Base-by-base conservation (phyloP, 352 stramenopile species). In the Phytopythium vexans region DNA sequence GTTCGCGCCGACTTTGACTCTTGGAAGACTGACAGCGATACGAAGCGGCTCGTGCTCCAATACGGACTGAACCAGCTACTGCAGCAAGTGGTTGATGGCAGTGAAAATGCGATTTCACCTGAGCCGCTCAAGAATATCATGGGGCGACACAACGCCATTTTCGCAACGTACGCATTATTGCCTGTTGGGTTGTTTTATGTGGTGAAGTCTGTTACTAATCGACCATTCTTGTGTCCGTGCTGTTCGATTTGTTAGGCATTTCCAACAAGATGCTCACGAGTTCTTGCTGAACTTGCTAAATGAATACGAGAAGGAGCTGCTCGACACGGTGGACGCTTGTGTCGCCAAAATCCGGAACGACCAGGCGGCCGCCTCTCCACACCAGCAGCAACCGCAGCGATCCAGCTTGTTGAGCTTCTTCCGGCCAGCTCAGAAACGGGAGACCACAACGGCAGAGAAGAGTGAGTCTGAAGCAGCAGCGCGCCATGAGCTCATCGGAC, bases 211-310 rank as follows among this genome's bases (percentile, higher is more conserved):
- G 6, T 14, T 38, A 36, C 42, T 58, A 55, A 69, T 41, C 8
- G 8, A 54, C 52, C 14, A 42, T 32, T 72, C 16, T 51, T 8
- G 1, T 58, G 15, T 38, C 8, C 21, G 36, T 55, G 3, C 56
- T 51, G 1, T 34, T 59, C 33, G 6, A 4, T 38, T 1, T 27
- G 15, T 27, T 54, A 93, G 85, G 7, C 79, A 90, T 54, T 75
- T 83, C 44, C 86, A 95, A 53, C 86, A 95, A 66, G 86, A 95
- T 42, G 86, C 86, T 2, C 86, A 95, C 50, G 86, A 95, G 50
- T 95, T 95, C 56, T 58, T 95, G 49, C 67, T 94, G 14, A 88
- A 89, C 39, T 39, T 95, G 8, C 70, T 95, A 45, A 89, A 78
- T 4, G 86, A 94, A 43, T 91, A 89, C 60, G 86, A 95, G 52